Base-by-base conservation (phyloP, 805 yeast genomes). In the Starmerella khaoyaiensis region DNA sequence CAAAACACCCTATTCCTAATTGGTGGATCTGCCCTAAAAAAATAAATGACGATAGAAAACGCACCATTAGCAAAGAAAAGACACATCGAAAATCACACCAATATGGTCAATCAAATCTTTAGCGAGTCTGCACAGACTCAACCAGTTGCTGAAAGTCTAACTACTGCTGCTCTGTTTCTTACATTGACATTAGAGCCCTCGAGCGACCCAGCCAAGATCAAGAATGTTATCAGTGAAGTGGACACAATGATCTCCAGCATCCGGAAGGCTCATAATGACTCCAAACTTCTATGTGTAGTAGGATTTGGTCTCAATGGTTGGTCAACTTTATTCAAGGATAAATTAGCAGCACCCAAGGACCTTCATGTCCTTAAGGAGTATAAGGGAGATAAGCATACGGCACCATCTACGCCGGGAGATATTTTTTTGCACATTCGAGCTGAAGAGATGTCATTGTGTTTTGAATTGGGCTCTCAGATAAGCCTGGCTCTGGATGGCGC, bases 381-480 rank as follows among this genome's bases (percentile, higher is more conserved):
- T 16, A 45, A 48, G 14, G 52, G 52, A 16, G 44, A 27, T 4
- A 18, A 10, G 11, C 29, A 33, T 16, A 46, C 40, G 27, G 52
- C 52, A 5, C 47, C 47, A 9, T 38, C 52, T 10, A 48, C 52
- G 14, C 52, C 52, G 4, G 52, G 52, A 5, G 52, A 48, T 21
- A 39, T 48, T 9, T 31, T 48, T 16, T 48, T 48, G 36, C 52
- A 48, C 33, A 43, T 48, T 19, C 42, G 52, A 5, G 42, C 44
- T 5, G 35, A 38, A 16, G 46, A 46, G 9, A 41, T 39, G 37
- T 47, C 48, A 26, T n/a, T 48, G 21, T 47, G 51, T 27, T 48
- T 48, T 24, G 52, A 48, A 30, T 28, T 48, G 25, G 49, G 42
- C 18, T 36, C 35, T 5, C 37, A 39, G 31, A 35, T 48, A 12